phyloP scores from a whole-genome alignment of 257 asterid genomes.

The Solanum paucissectum region DNA sequence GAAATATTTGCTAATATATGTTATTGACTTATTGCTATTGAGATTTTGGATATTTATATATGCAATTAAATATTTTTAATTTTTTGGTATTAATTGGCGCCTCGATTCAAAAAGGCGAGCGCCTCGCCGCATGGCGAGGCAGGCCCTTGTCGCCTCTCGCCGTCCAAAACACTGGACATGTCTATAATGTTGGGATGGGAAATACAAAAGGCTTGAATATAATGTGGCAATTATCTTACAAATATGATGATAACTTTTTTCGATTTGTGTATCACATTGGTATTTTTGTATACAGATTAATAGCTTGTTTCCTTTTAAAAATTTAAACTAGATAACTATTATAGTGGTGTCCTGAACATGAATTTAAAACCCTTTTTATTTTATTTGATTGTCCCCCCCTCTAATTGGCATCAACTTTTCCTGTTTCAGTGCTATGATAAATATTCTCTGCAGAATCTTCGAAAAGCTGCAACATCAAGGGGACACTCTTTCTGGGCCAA shows the following conservation, averaged over 20 bases:
- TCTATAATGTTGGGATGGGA: neutral
- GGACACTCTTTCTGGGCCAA: conserved; percentile 63
- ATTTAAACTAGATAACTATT: neutral
- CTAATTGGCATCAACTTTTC: neutral
- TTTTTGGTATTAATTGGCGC: too few relatives aligned
- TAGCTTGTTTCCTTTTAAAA: neutral
- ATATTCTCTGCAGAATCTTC: conserved; percentile 43
- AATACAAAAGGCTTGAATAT: neutral
- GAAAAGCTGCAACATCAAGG: conserved; percentile 50
- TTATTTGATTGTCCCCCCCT: neutral
- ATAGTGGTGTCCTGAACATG: neutral
- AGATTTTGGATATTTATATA: too few relatives aligned
- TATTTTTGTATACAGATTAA: neutral
- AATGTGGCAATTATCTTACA: neutral
- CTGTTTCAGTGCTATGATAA: conserved; percentile 52
- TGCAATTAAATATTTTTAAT: too few relatives aligned
- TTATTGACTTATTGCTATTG: too few relatives aligned
- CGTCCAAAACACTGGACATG: too few relatives aligned
- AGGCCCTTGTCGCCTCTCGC: too few relatives aligned
- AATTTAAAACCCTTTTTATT: neutral
- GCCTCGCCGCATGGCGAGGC: too few relatives aligned
- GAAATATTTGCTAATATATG: too few relatives aligned
- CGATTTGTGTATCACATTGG: neutral
- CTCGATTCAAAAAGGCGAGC: too few relatives aligned
- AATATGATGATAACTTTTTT: neutral